These are phyloP conservation scores for Heracleum sosnowskyi DNA, from an alignment of 129 eudicot genomes.

Conservation along the genomic window DNA sequence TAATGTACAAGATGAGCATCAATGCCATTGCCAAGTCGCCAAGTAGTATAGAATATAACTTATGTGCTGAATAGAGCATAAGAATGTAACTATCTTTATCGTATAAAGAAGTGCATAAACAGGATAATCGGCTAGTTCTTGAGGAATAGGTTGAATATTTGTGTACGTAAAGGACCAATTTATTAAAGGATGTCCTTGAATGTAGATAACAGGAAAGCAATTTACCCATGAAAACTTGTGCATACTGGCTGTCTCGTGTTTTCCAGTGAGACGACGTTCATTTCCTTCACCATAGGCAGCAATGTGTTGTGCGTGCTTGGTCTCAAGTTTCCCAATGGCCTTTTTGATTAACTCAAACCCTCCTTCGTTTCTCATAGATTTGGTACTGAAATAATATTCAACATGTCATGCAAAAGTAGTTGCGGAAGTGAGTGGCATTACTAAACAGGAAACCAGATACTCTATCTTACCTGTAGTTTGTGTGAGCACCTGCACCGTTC, in stretches of 20 bases:
- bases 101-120: too few relatives aligned
- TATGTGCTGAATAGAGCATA: background rate
- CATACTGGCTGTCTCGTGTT: conserved; percentile 81
- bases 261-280: conserved; percentile 91
- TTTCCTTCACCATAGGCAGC: conserved; percentile 98
- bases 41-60: background rate
- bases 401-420: background rate
- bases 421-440: background rate
- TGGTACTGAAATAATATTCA: conserved; percentile 43
- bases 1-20: background rate
- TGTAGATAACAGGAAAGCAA: background rate
- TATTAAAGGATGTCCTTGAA: too few relatives aligned
- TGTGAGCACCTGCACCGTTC: conserved; percentile 98
- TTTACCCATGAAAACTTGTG: conserved; percentile 80
- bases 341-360: conserved; percentile 79
- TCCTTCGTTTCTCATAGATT: conserved; percentile 84
- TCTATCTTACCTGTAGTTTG: conserved; percentile 60
- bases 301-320: conserved; percentile 83
- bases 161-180: background rate
- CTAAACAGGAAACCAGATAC: background rate
- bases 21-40: background rate
- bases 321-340: conserved; percentile 73
- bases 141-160: background rate
- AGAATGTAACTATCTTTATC: background rate
- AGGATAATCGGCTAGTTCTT: background rate